Percentiles rank a stretch among this genome's conserved stretches.
Conservation (phyloP, 73 alveolate species). For the Blepharisma stoltei region DNA sequence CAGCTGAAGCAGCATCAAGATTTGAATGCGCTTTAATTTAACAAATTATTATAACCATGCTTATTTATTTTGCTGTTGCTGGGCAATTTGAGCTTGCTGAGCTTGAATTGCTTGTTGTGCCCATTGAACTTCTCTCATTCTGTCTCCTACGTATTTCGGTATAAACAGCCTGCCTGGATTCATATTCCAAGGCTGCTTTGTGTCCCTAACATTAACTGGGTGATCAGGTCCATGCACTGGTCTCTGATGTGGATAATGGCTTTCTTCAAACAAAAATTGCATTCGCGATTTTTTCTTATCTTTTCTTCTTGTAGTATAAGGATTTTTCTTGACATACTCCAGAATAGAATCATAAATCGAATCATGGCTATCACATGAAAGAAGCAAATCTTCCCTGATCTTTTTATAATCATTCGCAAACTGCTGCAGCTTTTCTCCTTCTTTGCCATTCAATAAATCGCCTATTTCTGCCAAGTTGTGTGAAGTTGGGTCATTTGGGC, state of each 20-base stretch:
- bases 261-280: constrained; percentile 8
- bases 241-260: background rate
- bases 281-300: background rate
- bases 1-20: background rate
- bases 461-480: background rate
- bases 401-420: background rate
- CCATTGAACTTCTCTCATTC: background rate
- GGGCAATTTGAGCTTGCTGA: too few relatives aligned
- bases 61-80: too few relatives aligned
- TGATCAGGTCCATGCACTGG: constrained; percentile 7
- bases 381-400: background rate
- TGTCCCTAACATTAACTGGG: background rate
- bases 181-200: constrained; percentile 12
- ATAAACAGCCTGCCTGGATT: constrained; percentile 2
- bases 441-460: background rate
- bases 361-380: background rate
- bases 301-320: constrained; percentile 2
- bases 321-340: constrained; percentile 1
- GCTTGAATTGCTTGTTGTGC: background rate
- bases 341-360: background rate
- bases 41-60: too few relatives aligned
- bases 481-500: background rate
- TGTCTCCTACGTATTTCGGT: background rate
- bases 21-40: too few relatives aligned
- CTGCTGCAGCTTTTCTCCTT: background rate